Base-by-base conservation (phyloP, 2,329 filamentous ascomycete genomes). In the Phialocephala sp. region DNA sequence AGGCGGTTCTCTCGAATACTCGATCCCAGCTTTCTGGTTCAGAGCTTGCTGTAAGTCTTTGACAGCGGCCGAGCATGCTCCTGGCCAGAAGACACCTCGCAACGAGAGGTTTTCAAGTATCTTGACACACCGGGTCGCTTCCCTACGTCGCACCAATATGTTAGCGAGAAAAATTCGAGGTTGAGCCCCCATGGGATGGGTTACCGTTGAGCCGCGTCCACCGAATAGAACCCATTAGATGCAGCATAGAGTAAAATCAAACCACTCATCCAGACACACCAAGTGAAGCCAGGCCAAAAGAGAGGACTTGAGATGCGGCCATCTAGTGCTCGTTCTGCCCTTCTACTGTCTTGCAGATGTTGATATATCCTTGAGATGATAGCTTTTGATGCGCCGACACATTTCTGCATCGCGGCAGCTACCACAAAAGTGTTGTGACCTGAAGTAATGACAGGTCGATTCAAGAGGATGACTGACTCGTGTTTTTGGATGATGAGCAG, bases 231-330 rank as follows among this genome's bases (percentile, higher is more conserved):
- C 1, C 76, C 76, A 59, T 79, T 78, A 66, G 77, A 79, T 14
- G 79, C 80, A 12, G 80, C 81, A 66, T 81, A 81, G 52, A 83
- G 77, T n/a, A 32, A 14, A 8, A 62, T 59, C n/a, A 36, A 52
- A 20, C 80, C 64, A 64, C 67, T 81, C 74, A 82, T 82, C 81
- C 81, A 83, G 5, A 81, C 76, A 15, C 76, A 78, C 81, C 81
- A 83, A 2, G 80, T 82, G 59, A 81, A 81, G 1, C 80, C 82
- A 4, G 80, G 80, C 81, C 81, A 83, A 1, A 80, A 72, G 15
- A 83, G 50, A 5, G 69, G 68, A 43, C 50, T 62, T 6, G 69
- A 1, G 75, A 75, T 22, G 2, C 60, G 41, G 4, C 63, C 68
- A 32, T 70, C 63, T 11, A 18, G 37, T 24, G 63, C 20, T 2